These are phyloP conservation scores for Hypholoma sublateritium DNA, from an alignment of 768 basidiomycete species.

Conservation along the genomic window DNA sequence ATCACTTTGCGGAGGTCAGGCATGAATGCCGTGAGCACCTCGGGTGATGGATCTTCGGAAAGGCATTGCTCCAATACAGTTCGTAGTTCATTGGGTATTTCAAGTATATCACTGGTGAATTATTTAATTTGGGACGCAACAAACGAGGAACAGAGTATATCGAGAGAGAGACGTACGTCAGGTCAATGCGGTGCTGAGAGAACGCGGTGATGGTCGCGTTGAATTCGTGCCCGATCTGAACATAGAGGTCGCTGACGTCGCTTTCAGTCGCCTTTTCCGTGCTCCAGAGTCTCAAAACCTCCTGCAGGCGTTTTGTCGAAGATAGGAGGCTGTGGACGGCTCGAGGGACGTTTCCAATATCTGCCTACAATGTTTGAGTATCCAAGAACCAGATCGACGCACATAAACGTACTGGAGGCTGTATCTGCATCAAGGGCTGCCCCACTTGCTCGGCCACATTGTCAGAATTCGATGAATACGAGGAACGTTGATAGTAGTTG, in stretches of 20 bases:
- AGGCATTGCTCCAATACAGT: conserved; percentile 60
- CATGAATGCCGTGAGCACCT: conserved; percentile 72
- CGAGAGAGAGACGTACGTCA: conserved; percentile 50
- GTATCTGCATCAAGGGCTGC: neutral
- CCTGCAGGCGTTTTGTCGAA: conserved; percentile 82
- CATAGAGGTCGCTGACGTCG: conserved; percentile 88
- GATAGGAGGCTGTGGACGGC: conserved; percentile 70
- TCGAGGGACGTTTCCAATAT: conserved; percentile 49
- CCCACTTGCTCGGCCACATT: neutral
- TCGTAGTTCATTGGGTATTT: conserved; percentile 63
- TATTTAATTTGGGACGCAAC: too few relatives aligned
- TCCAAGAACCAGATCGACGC: neutral
- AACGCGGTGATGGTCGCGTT: conserved; percentile 80
- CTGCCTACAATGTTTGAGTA: neutral
- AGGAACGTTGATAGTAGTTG: conserved; percentile 1
- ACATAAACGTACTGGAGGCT: neutral
- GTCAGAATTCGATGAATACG: neutral
- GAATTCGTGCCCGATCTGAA: conserved; percentile 87
- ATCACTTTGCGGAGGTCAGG: conserved; percentile 83
- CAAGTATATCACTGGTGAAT: conserved; percentile 57
- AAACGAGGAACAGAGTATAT: neutral
- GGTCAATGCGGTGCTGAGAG: conserved; percentile 66
- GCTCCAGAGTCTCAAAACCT: conserved; percentile 71
- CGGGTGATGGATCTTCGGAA: conserved; percentile 77
- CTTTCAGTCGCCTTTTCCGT: conserved; percentile 53